Base-by-base conservation (phyloP, 2,329 filamentous ascomycete genomes). In the Fusarium sp. region DNA sequence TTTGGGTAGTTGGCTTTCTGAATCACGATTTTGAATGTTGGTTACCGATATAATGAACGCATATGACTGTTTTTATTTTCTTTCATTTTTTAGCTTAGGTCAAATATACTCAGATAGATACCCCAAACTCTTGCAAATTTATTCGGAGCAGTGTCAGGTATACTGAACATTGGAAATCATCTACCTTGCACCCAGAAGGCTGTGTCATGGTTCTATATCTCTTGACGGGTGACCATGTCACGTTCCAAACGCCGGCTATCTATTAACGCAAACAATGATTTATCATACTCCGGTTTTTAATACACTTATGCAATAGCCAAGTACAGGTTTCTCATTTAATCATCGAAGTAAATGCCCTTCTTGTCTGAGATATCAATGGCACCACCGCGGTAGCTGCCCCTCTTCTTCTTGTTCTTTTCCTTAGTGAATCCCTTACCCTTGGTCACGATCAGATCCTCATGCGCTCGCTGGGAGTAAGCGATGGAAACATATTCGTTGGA, bases 401-500 rank as follows among this genome's bases (percentile, higher is more conserved):
- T 86, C 86, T 94, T 94, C 87, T 94, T 96, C 86, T 99, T 99
- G 83, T 99, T 99, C 89, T 99, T 99, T 84, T 98, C 96, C 85
- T 99, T 99, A 63, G 95, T 98, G 82, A 99, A 99, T 6, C 93
- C 94, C 83, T 97, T 98, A 75, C 96, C 96, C 78, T 91, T 93
- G 33, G 95, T 98, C 38, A 97, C 88, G 49, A 94, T 92, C 67
- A 99, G 83, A 77, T 97, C 94, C 72, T 93, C 88, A 77, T 94
- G 92, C 10, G 97, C 97, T 72, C 89, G 89, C 74, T 96, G 91
- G 26, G 94, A 95, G 81, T 98, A 99, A 68, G 92, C 90, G 78
- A 97, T 93, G 23, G 89, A 85, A 12, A 93, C 85, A 78, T 95
- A 98, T 15, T 87, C 88, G 80, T 98, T 97, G 73, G 91, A 94